Base-by-base conservation (phyloP, 768 basidiomycete species). In the Mycena rosella region DNA sequence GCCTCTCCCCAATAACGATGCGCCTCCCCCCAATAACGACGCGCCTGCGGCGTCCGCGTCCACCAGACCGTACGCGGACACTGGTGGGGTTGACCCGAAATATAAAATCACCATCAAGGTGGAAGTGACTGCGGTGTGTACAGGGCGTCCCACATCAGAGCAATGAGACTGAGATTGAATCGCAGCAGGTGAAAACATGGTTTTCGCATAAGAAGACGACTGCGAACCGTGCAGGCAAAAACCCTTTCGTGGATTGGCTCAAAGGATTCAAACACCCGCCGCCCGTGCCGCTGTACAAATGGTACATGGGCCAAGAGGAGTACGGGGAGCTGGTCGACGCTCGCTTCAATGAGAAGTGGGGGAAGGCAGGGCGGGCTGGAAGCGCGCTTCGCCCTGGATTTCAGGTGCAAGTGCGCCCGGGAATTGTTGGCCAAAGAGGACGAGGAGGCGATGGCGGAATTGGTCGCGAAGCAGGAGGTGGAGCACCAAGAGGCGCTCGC, bases 151-250 rank as follows among this genome's bases (percentile, higher is more conserved):
- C 17, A 10, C 17, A 40, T 40, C 38, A 10, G 38, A 40, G 38
- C 38, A 40, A 40, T 8, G 5, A 15, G 11, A 15, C 5, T 40
- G 17, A n/a, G n/a, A 13, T 15, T 8, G 17, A 15, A 40, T 40
- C 17, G 38, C 17, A 40, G 38, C 38, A 40, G 14, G 17, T 40
- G 5, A 40, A 40, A 40, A 40, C 26, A 5, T 60, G 59, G 59
- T 60, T 60, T n/a, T 38, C 48, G 17, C 29, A 60, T 15, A 48
- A 36, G 14, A 60, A 60, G 15, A 60, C 59, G 15, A 15, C 29
- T 5, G 14, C 32, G 6, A 60, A 51, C 11, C 59, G 48, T 8
- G 51, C 26, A 22, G 26, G 18, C 17, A 52, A 22, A 5, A 61
- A 53, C 24, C 60, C 60, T 0, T 61, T 44, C 29, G 17, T 2